A percentile compares a stretch with the other conserved stretches of the same genome.
These are phyloP conservation scores for Euryodendron excelsum DNA, from an alignment of 148 eudicot species.

Conservation along the genomic window DNA sequence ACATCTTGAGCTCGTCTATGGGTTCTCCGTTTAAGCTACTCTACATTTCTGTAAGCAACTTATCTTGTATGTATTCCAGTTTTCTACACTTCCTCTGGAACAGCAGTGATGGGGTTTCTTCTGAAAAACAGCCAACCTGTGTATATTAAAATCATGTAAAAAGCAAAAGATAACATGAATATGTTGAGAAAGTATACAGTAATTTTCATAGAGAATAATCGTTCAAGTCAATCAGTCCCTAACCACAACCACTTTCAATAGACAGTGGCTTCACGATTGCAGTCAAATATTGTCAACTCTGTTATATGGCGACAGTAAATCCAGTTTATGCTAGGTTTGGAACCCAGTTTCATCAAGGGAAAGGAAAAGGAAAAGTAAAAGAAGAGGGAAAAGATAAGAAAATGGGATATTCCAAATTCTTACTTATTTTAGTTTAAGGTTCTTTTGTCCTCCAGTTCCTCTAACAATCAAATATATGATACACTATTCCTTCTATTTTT, in stretches of 20 bases:
- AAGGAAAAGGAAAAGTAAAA: no score
- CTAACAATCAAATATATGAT: no score
- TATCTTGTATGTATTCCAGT: not conserved
- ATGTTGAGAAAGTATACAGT: no score
- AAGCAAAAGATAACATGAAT: not conserved
- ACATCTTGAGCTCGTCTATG: not conserved
- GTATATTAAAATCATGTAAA: not conserved
- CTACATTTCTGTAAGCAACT: constrained; percentile 7
- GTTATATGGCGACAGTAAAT: not conserved
- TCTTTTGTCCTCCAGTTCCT: no score
- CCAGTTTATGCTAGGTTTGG: not conserved
- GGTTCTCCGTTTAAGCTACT: not conserved
- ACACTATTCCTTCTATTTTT: no score
- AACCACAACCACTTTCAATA: no score
- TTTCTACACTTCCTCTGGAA: not conserved
- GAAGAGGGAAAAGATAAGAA: no score
- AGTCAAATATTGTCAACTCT: not conserved
- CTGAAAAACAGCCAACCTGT: constrained; percentile 2
- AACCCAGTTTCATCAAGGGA: not conserved
- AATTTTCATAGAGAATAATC: no score
- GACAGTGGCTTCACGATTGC: not conserved
- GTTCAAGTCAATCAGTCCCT: no score
- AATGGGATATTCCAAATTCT: no score
- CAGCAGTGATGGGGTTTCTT: not conserved
- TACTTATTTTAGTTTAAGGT: no score